A percentile compares a stretch with the other conserved stretches of the same genome.
These are phyloP conservation scores for Rubia yunnanensis DNA, from an alignment of 257 asterid species.

Conservation along the genomic window DNA sequence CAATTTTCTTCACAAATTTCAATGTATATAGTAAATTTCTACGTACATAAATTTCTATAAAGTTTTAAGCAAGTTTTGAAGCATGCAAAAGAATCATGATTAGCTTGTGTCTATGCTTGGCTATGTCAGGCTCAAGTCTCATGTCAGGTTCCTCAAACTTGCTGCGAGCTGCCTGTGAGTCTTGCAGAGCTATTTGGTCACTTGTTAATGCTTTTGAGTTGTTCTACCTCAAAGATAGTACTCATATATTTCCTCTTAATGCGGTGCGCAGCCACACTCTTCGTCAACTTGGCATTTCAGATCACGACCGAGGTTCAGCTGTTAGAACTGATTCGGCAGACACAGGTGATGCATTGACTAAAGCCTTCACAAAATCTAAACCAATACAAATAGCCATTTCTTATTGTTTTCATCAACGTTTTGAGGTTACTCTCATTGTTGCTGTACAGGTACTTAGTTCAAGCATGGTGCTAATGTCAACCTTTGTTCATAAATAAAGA, in stretches of 20 bases:
- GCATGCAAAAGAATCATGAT: constrained; percentile 61
- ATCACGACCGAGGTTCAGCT: constrained; percentile 33
- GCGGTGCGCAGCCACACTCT: constrained; percentile 46
- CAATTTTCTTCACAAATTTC: too few relatives aligned
- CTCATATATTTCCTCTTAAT: constrained; percentile 50
- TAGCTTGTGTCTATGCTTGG: constrained; percentile 72
- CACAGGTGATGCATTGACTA: constrained; percentile 51
- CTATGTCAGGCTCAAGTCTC: constrained; percentile 75
- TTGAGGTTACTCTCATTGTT: constrained; percentile 59
- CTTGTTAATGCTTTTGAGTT: constrained; percentile 70
- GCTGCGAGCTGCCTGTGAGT: constrained; percentile 91
- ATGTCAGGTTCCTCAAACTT: constrained; percentile 81
- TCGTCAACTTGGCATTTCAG: constrained; percentile 40
- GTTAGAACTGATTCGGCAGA: constrained; percentile 39
- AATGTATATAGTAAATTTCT: too few relatives aligned
- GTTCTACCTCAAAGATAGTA: constrained; percentile 37
- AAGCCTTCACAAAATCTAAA: constrained; percentile 79
- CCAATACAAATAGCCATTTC: constrained; percentile 76
- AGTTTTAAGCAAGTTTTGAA: constrained; percentile 50
- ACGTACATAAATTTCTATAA: too few relatives aligned
- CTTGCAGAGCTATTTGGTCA: constrained; percentile 78
- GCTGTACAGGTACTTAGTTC: constrained; percentile 59
- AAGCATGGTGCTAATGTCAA: too few relatives aligned
- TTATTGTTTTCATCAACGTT: constrained; percentile 84
- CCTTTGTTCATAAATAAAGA: too few relatives aligned